These are phyloP conservation scores for Microdochium trichocladiopsis DNA, from an alignment of 2,329 filamentous ascomycete genomes.

Conservation along the genomic window DNA sequence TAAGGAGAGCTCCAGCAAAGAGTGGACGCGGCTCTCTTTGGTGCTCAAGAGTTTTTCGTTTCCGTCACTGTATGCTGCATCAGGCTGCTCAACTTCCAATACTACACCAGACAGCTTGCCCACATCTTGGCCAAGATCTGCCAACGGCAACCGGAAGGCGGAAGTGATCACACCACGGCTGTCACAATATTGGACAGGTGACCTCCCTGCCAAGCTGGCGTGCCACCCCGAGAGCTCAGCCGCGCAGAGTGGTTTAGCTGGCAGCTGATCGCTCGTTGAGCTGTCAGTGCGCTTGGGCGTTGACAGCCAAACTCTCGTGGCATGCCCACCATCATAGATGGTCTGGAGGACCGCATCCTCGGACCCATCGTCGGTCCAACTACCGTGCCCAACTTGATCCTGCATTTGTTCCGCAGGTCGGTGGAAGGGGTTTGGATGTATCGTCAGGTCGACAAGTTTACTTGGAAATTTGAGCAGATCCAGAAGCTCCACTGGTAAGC, in stretches of 20 bases:
- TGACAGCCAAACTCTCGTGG: neutral
- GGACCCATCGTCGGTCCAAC: slow-evolving; percentile 2
- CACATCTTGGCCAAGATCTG: slow-evolving; percentile 1
- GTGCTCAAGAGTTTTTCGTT: neutral
- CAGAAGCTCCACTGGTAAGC: slow-evolving; percentile 57
- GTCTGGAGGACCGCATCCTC: slow-evolving; percentile 1
- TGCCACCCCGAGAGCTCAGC: slow-evolving; percentile 10
- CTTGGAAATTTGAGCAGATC: slow-evolving; percentile 38
- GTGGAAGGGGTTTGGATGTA: slow-evolving; percentile 59
- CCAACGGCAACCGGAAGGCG: slow-evolving; percentile 15
- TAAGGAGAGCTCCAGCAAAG: slow-evolving; percentile 43
- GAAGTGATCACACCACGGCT: slow-evolving; percentile 18
- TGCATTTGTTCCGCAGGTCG: slow-evolving; percentile 22
- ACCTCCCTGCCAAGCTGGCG: slow-evolving; percentile 12
- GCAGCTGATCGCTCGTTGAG: neutral
- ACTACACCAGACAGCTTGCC: neutral
- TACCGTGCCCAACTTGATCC: slow-evolving; percentile 2
- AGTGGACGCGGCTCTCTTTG: slow-evolving; percentile 31
- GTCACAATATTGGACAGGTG: slow-evolving; percentile 21
- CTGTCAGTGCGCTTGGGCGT: neutral
- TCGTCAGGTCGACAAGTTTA: slow-evolving; percentile 42
- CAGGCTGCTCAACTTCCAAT: slow-evolving; percentile 15
- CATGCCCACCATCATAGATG: neutral
- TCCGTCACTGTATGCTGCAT: slow-evolving; percentile 6
- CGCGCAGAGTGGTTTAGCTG: too few relatives aligned